Base-by-base conservation (phyloP, 495 filamentous ascomycete species). In the Penicillium macrosclerotiorum region DNA sequence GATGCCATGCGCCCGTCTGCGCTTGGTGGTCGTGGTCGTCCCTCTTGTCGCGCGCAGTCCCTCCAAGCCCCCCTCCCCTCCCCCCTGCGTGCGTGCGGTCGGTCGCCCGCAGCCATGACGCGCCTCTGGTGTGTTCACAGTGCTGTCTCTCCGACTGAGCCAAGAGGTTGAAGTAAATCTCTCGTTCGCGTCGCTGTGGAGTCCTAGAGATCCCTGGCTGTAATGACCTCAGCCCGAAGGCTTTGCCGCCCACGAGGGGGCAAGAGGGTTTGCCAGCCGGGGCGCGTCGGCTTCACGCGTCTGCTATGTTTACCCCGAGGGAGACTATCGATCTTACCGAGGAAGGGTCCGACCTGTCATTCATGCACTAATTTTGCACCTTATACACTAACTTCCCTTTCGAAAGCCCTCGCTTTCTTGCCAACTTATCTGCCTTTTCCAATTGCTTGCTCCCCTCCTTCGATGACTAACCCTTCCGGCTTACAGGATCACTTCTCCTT, bases 201-300 rank as follows among this genome's bases (percentile, higher is more conserved):
- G 29, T 18, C 20, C 13, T 29, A 9, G 27, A 24, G 36, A 13
- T 9, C 20, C 32, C 24, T 23, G 5, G n/a, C 19, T 5, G 19
- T 20, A 31, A 41, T 42, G 42, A 22, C 37, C 31, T 17, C 17
- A 31, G 22, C 23, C 45, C n/a, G 41, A 43, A 37, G 8, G 29
- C 41, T 30, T 19, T 35, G 17, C 35, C 35, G 35, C 31, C 29
- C 34, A 24, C 13, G 19, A 18, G 11, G 42, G 31, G 40, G 30
- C 13, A 17, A 18, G 11, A 37, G 31, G 40, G 17, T 13, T 12
- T 19, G 43, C 26, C 36, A 17, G 39, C 30, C 31, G 47, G n/a
- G 47, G 63, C 63, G 61, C 63, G 61, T 62, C 60, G 48, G 36
- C 44, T 47, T 50, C 55, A 59, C 60, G 60, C 52, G 60, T 62